Evolutionary conservation across 495 filamentous ascomycete species (phyloP), one percentile per base, ranked within the genome.

Genomic region (Evernia prunastri): DNA sequence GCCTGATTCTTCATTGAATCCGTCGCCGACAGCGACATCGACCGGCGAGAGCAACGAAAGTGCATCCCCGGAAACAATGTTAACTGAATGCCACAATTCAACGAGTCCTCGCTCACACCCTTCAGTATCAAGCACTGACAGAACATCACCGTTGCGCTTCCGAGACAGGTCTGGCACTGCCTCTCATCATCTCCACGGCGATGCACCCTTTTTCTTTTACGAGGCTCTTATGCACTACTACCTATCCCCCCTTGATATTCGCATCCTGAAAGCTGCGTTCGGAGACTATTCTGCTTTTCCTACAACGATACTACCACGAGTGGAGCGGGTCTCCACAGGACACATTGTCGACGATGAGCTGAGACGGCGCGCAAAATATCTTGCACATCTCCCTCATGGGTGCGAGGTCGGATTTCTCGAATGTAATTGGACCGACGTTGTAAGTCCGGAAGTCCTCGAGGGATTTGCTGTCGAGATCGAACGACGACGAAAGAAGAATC

Each of bases 381-480:
- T 98, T 2, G 86, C 87, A 10, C 94, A 98, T 72, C 82, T 98
- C 18, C 94, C 94, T 0, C 84, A 91, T 60, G 94, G 94, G 4
- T 97, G 93, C 74, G 90, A 96, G 65, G 90, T 97, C 47, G 89
- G 82, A 67, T 97, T 97, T 69, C 77, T 98, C 0, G 94, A 97
- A 74, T 98, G 94, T 69, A 91, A 98, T 72, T 98, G 94, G 94
- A 91, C 91, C 2, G 94, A 96, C 67, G 84, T 92, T 20, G 90
- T 98, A 23, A 76, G 82, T 9, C 80, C 85, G 3, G 90, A 92
- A 56, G 80, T 93, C 13, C 77, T 98, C 20, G 84, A 83, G 23
- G 77, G 79, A 3, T 98, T 96, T 76, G 78, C 79, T 25, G 71
- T 78, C 3, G 92, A 97, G 68, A 89, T 92, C 47, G 89, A 92